Evolutionary conservation across 192 early-diverging fungal species (phyloP).

Genomic region (Spizellomyces punctatus): DNA sequence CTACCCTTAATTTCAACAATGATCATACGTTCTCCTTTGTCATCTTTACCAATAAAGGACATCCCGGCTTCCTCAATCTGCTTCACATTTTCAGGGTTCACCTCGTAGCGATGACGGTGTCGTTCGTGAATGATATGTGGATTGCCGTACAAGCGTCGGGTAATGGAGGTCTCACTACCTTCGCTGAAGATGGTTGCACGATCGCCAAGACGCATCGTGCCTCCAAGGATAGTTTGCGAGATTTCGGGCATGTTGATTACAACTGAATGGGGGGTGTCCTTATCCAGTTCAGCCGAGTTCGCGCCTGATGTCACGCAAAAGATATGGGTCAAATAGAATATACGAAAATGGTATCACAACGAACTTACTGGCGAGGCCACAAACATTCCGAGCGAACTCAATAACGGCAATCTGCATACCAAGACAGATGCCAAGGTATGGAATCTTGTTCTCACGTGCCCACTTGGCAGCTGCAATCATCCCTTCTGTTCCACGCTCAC

Average conservation of each 20-base stretch:
- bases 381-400: conserved; percentile 94
- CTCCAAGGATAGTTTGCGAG: conserved; percentile 86
- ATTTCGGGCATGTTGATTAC: conserved; percentile 99
- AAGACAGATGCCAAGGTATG: conserved; percentile 97
- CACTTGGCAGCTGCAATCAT: conserved; percentile 93
- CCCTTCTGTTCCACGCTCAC: conserved; percentile 94
- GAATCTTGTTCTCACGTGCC: conserved; percentile 96
- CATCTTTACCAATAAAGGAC: conserved; percentile 90
- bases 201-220: conserved; percentile 94
- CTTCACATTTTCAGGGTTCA: conserved; percentile 84
- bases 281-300: conserved; percentile 82
- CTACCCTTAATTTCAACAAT: conserved; percentile 73
- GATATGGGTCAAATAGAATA: neutral
- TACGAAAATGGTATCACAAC: neutral
- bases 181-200: conserved; percentile 72
- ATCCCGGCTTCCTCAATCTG: conserved; percentile 81
- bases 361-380: conserved; percentile 58
- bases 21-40: conserved; percentile 97
- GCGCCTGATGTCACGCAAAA: conserved; percentile 45
- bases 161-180: conserved; percentile 60
- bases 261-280: conserved; percentile 69
- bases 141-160: conserved; percentile 65
- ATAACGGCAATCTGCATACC: conserved; percentile 97
- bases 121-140: conserved; percentile 76
- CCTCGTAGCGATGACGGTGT: conserved; percentile 97